Percentiles rank a stretch among this genome's conserved stretches.
phyloP scores from a whole-genome alignment of 106 monocot genomes.

The Dactylorhiza incarnata region DNA sequence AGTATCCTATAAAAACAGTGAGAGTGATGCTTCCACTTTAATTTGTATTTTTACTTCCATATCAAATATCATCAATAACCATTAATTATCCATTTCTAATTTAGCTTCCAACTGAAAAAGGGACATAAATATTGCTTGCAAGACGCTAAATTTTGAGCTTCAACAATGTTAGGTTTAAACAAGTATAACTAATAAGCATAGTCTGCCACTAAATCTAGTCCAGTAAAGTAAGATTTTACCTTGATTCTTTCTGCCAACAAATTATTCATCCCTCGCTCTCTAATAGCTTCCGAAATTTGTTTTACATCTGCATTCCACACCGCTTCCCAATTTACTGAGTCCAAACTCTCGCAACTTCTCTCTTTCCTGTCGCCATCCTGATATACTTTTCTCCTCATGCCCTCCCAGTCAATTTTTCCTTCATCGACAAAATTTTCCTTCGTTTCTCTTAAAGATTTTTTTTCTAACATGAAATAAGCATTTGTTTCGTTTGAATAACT shows the following conservation, averaged over 20 bases:
- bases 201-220: neutral
- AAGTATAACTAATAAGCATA: neutral
- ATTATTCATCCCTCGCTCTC: conserved; percentile 67
- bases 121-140: neutral
- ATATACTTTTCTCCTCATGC: conserved; percentile 13
- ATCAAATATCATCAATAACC: too few relatives aligned
- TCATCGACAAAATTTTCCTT: conserved; percentile 9
- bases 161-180: too few relatives aligned
- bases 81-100: too few relatives aligned
- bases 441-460: conserved; percentile 2
- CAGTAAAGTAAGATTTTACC: conserved; percentile 24
- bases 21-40: too few relatives aligned
- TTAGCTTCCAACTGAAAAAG: neutral
- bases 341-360: conserved; percentile 32
- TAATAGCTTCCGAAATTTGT: conserved; percentile 54
- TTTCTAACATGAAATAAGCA: conserved; percentile 4
- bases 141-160: too few relatives aligned
- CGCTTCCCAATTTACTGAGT: conserved; percentile 77
- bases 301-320: conserved; percentile 45
- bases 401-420: conserved; percentile 24
- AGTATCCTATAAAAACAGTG: too few relatives aligned
- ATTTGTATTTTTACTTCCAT: too few relatives aligned
- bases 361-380: neutral
- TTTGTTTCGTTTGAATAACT: neutral
- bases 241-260: conserved; percentile 70